Evolutionary conservation across 116 monocot species (phyloP).

Genomic region (Cymodocea nodosa): DNA sequence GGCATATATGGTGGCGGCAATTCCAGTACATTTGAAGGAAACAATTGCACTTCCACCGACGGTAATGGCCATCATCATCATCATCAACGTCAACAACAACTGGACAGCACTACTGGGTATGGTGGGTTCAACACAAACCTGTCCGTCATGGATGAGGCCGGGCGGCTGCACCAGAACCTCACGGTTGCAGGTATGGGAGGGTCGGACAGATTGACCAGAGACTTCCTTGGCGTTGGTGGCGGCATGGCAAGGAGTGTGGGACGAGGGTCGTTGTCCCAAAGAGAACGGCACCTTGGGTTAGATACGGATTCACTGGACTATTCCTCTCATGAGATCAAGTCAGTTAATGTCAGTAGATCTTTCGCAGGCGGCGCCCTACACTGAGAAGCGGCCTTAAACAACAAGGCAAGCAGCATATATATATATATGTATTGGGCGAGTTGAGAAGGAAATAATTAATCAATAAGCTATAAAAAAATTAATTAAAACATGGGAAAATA

Average conservation of each 20-base stretch:
- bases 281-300: constrained; percentile 24
- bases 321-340: constrained; percentile 26
- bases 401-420: not conserved
- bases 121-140: constrained; percentile 27
- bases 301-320: constrained; percentile 26
- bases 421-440: not conserved
- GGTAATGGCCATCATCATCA: not conserved
- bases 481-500: not conserved
- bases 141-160: constrained; percentile 29
- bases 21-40: constrained; percentile 1
- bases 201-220: constrained; percentile 56
- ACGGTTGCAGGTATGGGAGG: constrained; percentile 16
- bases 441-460: not conserved
- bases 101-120: constrained; percentile 1
- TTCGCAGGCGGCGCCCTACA: constrained; percentile 6
- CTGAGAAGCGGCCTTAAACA: not conserved
- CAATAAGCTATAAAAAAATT: not conserved
- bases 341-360: constrained; percentile 10
- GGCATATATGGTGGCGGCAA: constrained; percentile 23
- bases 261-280: constrained; percentile 24
- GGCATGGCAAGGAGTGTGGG: constrained; percentile 36
- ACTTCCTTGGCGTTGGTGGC: constrained; percentile 71
- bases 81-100: not conserved
- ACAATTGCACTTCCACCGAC: not conserved
- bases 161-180: constrained; percentile 14